Evolutionary conservation across 129 eudicot genomes (phyloP), one percentile per base, ranked within the genome.

Genomic region (sunflower (Helianthus annuus)): DNA sequence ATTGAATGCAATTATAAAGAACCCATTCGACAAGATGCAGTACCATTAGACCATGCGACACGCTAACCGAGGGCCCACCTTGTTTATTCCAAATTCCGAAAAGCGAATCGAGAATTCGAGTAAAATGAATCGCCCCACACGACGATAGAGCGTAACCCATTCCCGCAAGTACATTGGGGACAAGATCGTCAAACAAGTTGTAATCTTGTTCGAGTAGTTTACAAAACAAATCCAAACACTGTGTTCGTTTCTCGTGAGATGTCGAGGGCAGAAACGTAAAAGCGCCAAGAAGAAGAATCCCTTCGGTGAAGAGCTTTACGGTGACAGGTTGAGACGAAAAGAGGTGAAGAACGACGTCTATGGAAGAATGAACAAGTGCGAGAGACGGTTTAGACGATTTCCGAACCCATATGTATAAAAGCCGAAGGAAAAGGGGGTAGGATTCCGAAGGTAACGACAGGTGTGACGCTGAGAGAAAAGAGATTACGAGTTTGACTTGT

Each of bases 1-100:
- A 75, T 55, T 69, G 82, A 66, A 86, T 78, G 70, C 84, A 74
- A 55, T 79, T 78, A 48, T 80, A 86, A 42, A 90, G 62, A 72
- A 88, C 88, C 99, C 97, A 94, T 82, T 94, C 99, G 22, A 88
- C 78, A 78, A 90, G 74, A 90, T 94, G 99, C 74, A 94, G 74
- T 69, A 94, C 76, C 95, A 90, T 82, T 72, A 94, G 81, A 48
- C 96, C 93, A 80, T 85, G 82, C 40, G 76, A 70, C 39, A 88
- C 75, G 58, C 72, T 82, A 68, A 66, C 79, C 51, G 77, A 64
- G 53, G 88, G 85, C 44, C 83, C 96, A 48, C 83, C 92, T 58
- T 82, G 81, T 76, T 62, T 82, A 72, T 69, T 83, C 99, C 93
- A 90, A 27, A 90, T 56, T 55, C 81, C 80, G 57, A 90, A 74